A percentile compares a stretch with the other conserved stretches of the same genome.
These are phyloP conservation scores for Dendrothele bispora DNA, from an alignment of 768 basidiomycete genomes.

Conservation along the genomic window DNA sequence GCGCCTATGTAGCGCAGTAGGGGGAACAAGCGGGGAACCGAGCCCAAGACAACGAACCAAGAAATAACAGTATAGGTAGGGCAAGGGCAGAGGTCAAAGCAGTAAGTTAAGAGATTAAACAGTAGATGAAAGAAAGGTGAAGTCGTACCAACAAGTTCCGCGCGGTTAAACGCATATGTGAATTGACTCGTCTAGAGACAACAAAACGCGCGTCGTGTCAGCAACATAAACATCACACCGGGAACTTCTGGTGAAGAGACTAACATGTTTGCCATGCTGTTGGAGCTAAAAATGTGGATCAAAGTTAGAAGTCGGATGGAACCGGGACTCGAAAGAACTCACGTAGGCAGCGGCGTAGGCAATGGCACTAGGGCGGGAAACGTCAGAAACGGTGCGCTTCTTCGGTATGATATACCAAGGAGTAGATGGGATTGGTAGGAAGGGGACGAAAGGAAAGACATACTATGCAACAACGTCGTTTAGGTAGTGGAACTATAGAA, in stretches of 20 bases:
- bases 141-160: slow-evolving; percentile 56
- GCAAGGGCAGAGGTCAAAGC: slow-evolving; percentile 10
- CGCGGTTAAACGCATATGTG: slow-evolving; percentile 57
- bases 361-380: slow-evolving; percentile 44
- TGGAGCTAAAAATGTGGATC: slow-evolving; percentile 32
- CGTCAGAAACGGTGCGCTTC: no score
- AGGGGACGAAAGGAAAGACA: slow-evolving; percentile 12
- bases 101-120: no score
- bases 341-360: slow-evolving; percentile 48
- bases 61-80: neutral
- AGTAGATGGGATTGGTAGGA: no score
- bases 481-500: slow-evolving; percentile 57
- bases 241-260: no score
- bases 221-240: no score
- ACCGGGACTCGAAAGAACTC: slow-evolving; percentile 13
- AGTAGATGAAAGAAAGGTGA: no score
- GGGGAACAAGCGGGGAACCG: no score
- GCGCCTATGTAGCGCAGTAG: slow-evolving; percentile 38
- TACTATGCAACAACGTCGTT: slow-evolving; percentile 53
- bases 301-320: neutral
- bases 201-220: no score
- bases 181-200: slow-evolving; percentile 45
- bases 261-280: no score
- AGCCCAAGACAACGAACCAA: no score
- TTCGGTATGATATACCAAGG: no score